A percentile compares a stretch with the other conserved stretches of the same genome.
Conservation (phyloP, 176 grass and related monocot genomes). For the Carex scoparia region DNA sequence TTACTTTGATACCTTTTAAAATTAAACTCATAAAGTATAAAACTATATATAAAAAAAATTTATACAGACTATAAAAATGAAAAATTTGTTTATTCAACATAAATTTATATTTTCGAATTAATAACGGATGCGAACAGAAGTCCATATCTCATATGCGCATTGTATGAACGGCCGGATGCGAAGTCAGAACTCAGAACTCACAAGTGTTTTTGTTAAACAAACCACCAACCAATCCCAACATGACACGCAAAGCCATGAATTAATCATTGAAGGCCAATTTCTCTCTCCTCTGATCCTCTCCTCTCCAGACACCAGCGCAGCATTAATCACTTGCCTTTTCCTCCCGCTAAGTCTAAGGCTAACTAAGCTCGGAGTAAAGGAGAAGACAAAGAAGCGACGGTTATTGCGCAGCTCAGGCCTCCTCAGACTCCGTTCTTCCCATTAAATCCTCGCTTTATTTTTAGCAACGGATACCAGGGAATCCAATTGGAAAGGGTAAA, state of each 20-base stretch:
- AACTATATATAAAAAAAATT: too few relatives aligned
- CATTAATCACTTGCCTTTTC: slow-evolving; percentile 9
- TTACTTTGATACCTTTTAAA: too few relatives aligned
- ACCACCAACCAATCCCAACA: slow-evolving; percentile 4
- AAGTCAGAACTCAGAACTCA: not conserved
- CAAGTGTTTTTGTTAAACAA: not conserved
- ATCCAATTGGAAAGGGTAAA: not conserved
- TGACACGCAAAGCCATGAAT: slow-evolving; percentile 8
- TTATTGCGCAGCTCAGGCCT: not conserved
- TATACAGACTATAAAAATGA: too few relatives aligned
- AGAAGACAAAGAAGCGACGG: not conserved
- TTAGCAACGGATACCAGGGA: not conserved
- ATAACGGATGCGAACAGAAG: too few relatives aligned
- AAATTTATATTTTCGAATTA: too few relatives aligned
- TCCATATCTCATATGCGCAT: too few relatives aligned
- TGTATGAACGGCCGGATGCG: not conserved
- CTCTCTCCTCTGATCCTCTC: not conserved
- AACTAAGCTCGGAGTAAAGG: not conserved
- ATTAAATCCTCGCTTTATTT: not conserved
- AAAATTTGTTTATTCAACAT: too few relatives aligned
- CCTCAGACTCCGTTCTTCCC: not conserved
- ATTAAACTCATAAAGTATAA: too few relatives aligned
- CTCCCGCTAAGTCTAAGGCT: not conserved
- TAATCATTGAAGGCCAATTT: slow-evolving; percentile 8
- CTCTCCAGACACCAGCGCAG: too few relatives aligned